Base-by-base conservation (phyloP, 2,329 filamentous ascomycete species). In the Magnaporthales sp. region DNA sequence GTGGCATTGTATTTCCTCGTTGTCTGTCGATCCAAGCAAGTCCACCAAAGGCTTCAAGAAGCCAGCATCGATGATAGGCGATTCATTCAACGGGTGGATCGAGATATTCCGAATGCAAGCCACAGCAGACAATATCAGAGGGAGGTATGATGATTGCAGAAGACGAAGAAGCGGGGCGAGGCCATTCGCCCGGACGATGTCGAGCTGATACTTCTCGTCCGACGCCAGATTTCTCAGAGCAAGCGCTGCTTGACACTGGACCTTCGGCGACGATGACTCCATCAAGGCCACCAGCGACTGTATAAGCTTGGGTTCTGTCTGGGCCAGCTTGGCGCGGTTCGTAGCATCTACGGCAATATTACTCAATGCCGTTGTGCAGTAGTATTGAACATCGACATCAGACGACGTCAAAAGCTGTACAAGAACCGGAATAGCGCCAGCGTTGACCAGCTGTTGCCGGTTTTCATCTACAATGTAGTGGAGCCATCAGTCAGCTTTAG, bases 61-160 rank as follows among this genome's bases (percentile, higher is more conserved):
- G 67, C 94, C 95, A 56, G 94, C 94, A 74, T 99, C 95, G 74
- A 99, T 99, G 70, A 99, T 99, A 0, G 95, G 95, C 11, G 94
- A 97, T 79, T 99, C 95, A 78, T 99, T 99, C 74, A 94, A 83
- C 22, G 95, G 95, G 76, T 99, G 95, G 71, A 99, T 99, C 67
- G 94, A 98, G 71, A 99, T 99, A 77, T 99, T 99, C 73, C 95
- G 91, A 76, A 99, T 99, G 76, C 95, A 99, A 64, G 95, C 95
- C 70, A 99, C 95, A 62, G 95, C 95, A 24, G 94, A 98, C 54
- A 98, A 88, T 68, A 98, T 98, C 66, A 99, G 86, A 13, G 95
- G 95, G 10, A 98, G 87, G 73, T 98, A 98, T 13, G 93, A 96
- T 1, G 94, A 97, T 78, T 97, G 93, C 24, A 99, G 84, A 22